Evolutionary conservation across 2,329 filamentous ascomycete genomes (phyloP), one percentile per base, ranked within the genome.

Genomic region (Aspergillus aculeatinus): DNA sequence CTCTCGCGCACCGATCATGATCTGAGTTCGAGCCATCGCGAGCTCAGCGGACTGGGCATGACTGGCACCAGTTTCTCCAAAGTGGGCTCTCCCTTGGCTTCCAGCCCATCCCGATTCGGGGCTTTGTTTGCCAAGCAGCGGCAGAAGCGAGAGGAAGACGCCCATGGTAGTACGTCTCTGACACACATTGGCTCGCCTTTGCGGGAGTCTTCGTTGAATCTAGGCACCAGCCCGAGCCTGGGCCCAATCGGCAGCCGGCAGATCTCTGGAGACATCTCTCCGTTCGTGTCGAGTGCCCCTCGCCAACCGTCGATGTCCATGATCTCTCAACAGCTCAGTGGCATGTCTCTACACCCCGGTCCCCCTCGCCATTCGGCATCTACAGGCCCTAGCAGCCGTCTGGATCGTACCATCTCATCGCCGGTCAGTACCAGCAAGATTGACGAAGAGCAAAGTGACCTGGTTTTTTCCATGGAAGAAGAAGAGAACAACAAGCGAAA

Each of bases 161-260:
- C 71, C 31, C 74, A 70, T 70, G 77, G 69, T 19, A 29, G 27
- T 29, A 9, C 27, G 2, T 81, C 81, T 1, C 81, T 86, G 57
- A 84, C 85, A 49, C 85, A 87, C 68, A 82, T 89, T 49, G 87
- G 87, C 42, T 89, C 87, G 3, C 87, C 87, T 10, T 80, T 89
- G 0, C 85, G 87, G 54, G 87, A 88, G 69, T 85, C 85, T 2
- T 82, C 80, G 6, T 72, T 85, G 39, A 79, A 82, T 64, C 74
- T 79, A 50, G 79, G 74, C 51, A 79, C 77, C 27, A 84, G 79
- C 62, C 81, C 82, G n/a, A 78, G 78, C 25, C 66, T 85, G 16
- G 80, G 81, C 16, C 80, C 83, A 48, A 80, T 83, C 42, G 76
- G 77, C 54, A 78, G 77, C 64, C 78, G 81, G 12, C 77, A 80